These are phyloP conservation scores for Tuctoria greenei DNA, from an alignment of 176 grass and related monocot genomes.

Conservation along the genomic window DNA sequence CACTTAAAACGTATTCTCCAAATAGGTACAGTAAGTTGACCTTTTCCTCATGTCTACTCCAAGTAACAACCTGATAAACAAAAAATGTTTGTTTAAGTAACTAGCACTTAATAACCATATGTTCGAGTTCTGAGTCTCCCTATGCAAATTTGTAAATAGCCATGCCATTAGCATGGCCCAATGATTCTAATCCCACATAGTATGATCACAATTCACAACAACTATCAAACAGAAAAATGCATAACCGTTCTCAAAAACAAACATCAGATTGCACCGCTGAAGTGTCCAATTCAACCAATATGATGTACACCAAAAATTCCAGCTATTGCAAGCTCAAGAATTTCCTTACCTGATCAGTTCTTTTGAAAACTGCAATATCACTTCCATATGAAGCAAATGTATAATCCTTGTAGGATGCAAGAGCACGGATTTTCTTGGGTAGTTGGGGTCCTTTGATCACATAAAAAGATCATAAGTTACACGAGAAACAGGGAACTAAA, in stretches of 20 bases:
- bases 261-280: neutral
- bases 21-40: slow-evolving; percentile 70
- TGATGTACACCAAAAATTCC: neutral
- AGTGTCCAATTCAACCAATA: neutral
- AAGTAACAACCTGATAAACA: slow-evolving; percentile 69
- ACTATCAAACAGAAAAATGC: neutral
- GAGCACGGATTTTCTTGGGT: slow-evolving; percentile 89
- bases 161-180: neutral
- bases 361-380: slow-evolving; percentile 76
- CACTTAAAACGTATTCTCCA: slow-evolving; percentile 78
- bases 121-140: slow-evolving; percentile 6
- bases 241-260: neutral
- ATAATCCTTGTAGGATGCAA: slow-evolving; percentile 84
- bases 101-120: neutral
- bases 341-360: slow-evolving; percentile 64
- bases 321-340: neutral
- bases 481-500: neutral
- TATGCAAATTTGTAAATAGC: slow-evolving; percentile 10
- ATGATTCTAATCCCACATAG: neutral
- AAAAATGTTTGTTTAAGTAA: slow-evolving; percentile 3
- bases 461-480: neutral
- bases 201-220: neutral
- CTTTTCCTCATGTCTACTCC: slow-evolving; percentile 82
- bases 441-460: slow-evolving; percentile 74
- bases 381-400: slow-evolving; percentile 89